Base-by-base conservation (phyloP, 192 early-diverging fungal genomes). In the Ambispora gerdemannii region DNA sequence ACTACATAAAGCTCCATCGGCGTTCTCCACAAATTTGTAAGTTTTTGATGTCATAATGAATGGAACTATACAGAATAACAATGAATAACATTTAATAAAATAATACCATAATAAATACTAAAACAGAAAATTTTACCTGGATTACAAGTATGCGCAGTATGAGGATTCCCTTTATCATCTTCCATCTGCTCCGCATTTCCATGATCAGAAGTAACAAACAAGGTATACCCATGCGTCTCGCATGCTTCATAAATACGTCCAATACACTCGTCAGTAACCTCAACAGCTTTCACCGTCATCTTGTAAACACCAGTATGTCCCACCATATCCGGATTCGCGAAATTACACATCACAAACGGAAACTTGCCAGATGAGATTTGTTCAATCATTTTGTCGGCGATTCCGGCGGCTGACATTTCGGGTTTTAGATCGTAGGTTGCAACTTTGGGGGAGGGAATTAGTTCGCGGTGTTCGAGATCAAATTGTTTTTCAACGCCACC, bases 131-230 rank as follows among this genome's bases (percentile, higher is more conserved):
- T 55, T 27, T 67, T 60, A 70, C 68, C 68, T 55, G 68, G 79
- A 50, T 74, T 61, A 56, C 88, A 91, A 30, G 98, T 98, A 82
- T 99, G 98, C 56, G 96, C 96, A 22, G 98, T 99, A 78, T 96
- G 94, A 34, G 98, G 98, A 49, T 89, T 86, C 27, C 76, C 82
- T 59, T 84, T 85, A 68, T 95, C 93, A 61, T 88, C 90, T 8
- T 87, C 83, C 95, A 98, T 98, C 87, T 99, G 93, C 75, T 99
- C 98, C 31, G 96, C 96, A 75, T 99, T 99, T 36, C 98, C 98
- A 78, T 99, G 98, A 81, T 99, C 98, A 7, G 98, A 89, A 6
- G 96, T 99, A 52, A 99, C 78, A 75, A 99, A 95, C 47, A 98
- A 82, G 49, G 88, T 82, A 75, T 98, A 99, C 24, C 90, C 92